Evolutionary conservation across 257 asterid species (phyloP), one percentile per base, ranked within the genome.

Genomic region (Przewalskia tangutica): DNA sequence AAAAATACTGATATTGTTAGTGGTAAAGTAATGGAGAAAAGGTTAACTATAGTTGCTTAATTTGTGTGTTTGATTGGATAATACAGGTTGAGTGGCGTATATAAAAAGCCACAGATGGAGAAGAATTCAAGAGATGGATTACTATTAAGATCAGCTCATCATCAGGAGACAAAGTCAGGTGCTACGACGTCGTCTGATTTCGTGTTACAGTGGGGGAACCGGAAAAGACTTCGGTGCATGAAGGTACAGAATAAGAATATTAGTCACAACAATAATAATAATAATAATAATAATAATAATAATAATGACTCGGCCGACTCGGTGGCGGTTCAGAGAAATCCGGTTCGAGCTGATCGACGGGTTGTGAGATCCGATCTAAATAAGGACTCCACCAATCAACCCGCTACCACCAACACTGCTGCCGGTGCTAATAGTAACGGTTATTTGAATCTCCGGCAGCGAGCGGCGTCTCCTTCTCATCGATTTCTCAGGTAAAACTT

Each of bases 191-290:
- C 98, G 83, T 89, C 95, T 0, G 93, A 94, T 80, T 92, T 94
- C 85, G 89, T 87, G 7, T 85, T 95, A 85, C 98, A 91, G 90
- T 91, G 97, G 97, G 99, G 98, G 8, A 94, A 89, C 81, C 85
- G 93, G 80, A 95, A 95, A 83, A 85, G 97, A 88, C 82, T 92
- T 68, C 90, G 95, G 34, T 91, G 99, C 86, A 91, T 90, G 96
- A 95, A 95, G 89, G 88, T 85, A 46, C 94, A 88, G 79, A 88
- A 81, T 6, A 91, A 90, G 88, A 93, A 91, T 82, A 88, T 84
- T n/a, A 84, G 5, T 42, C 70, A 27, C 32, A 27, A 16, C 3
- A 75, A 14, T 17, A 34, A n/a, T 23, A 76, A 91, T 82, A 88
- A 84, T n/a, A 84, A 32, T 34, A 76, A 48, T 51, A n/a, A n/a